Evolutionary conservation across 805 yeast species (phyloP), one percentile per base, ranked within the genome.

Genomic region (Teunomyces stri): DNA sequence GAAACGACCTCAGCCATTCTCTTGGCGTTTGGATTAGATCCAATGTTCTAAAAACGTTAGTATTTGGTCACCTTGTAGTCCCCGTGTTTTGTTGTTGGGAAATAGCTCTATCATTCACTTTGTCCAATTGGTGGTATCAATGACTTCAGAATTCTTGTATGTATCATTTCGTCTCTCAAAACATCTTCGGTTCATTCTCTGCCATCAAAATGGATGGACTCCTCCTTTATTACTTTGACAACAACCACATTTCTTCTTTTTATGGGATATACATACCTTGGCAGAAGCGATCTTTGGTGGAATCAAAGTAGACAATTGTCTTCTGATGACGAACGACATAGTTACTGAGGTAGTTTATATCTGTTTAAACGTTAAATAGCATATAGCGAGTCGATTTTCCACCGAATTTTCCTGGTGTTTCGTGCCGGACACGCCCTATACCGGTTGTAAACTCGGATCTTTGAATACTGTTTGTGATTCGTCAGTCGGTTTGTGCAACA

Each of bases 241-340:
- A 21, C 29, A 21, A 22, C 6, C 18, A 37, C 29, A 5, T n/a
- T 11, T 13, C 22, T 20, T n/a, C 6, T 7, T 37, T 22, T 37
- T 22, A n/a, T 7, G 5, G 18, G 5, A 25, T 21, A 37, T 37
- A 42, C 52, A 30, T 80, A 86, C 92, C 74, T 85, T 81, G 41
- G 96, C 94, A 53, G 97, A 90, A 48, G 97, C 97, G 66, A 92
- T 85, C 92, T 92, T 92, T 70, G 99, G 99, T 61, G 99, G 99
- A 67, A 92, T 91, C 77, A 92, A 80, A 64, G 97, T 87, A 57
- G 98, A 90, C 71, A 92, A 81, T 62, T 85, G 85, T 78, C 99
- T 91, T 85, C 88, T 91, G 65, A 84, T 78, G 72, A 90, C 79
- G 77, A 84, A 87, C 65, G 94, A 87, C 95, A 87, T 89, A 49